Conservation (phyloP, 192 early-diverging fungal genomes). For the Coemansia sp. region DNA sequence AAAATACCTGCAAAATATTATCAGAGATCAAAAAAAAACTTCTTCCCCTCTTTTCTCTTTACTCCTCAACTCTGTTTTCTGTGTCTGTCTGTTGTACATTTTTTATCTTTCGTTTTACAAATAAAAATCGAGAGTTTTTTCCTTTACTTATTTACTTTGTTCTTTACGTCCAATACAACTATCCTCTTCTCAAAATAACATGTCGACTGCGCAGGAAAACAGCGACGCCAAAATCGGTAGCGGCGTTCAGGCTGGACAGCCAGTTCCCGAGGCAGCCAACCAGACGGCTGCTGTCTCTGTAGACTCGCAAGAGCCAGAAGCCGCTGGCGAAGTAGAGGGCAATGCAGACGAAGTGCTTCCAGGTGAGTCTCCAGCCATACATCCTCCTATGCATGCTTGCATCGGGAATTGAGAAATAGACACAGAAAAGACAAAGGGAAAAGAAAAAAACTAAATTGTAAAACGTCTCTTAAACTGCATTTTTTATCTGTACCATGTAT, state of each 20-base stretch:
- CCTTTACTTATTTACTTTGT: conserved; percentile 3
- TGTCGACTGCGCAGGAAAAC: conserved; percentile 31
- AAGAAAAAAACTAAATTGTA: not conserved
- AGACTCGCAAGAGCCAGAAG: not conserved
- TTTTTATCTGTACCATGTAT: not conserved
- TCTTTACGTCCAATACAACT: not conserved
- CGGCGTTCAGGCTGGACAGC: conserved; percentile 1
- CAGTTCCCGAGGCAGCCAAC: not conserved
- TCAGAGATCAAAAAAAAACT: too few species aligned
- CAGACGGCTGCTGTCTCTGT: not conserved
- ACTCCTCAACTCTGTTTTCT: not conserved
- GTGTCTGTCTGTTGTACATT: not conserved
- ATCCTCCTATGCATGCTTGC: too few species aligned
- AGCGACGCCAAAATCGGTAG: conserved; percentile 3
- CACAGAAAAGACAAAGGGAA: not conserved
- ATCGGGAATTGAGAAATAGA: too few species aligned
- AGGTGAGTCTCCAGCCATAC: not conserved
- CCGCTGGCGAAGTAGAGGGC: too few species aligned
- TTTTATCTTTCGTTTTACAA: not conserved
- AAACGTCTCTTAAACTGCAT: not conserved
- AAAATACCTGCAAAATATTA: too few species aligned
- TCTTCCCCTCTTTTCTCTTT: not conserved
- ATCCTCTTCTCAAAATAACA: conserved; percentile 11
- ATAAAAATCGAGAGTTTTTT: not conserved
- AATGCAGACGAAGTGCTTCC: not conserved